Evolutionary conservation across 1,139 yeast genomes (phyloP), one percentile per base, ranked within the genome.

Genomic region (Entelexis sorbosivorans): DNA sequence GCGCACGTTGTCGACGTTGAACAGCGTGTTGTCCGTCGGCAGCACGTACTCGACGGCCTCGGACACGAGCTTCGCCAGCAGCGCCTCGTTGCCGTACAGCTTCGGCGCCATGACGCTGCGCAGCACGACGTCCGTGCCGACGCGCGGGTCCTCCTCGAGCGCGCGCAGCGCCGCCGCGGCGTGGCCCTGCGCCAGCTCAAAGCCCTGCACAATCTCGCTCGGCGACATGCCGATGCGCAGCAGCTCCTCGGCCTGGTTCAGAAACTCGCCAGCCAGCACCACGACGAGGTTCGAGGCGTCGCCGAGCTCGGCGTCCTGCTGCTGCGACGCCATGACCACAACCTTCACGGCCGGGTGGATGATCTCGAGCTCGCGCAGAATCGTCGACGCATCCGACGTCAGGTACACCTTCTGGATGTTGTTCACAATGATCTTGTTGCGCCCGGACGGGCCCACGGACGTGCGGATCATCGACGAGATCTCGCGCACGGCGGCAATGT

Each of bases 271-370:
- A 20, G 97, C 96, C 59, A 91, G 69, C 44, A 82, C 76, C 60
- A 82, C 69, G 38, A 82, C 89, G 51, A 81, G 69, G 64, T 81
- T 82, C 6, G 88, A 79, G 55, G 82, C 81, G 64, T 82, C 91
- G 51, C 89, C 91, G 48, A 56, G 50, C 61, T 91, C 98, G 60
- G 81, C 77, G 66, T 91, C 96, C 70, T 91, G 98, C 71, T 91
- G 98, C 65, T 89, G 87, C 20, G 95, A 81, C 24, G 97, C 96
- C 96, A 88, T 87, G 54, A 91, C 94, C 58, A 91, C 77, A 46
- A 91, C 79, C 69, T 91, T 91, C 20, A 93, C 98, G 1, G 96
- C 97, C 8, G 98, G 98, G 66, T 91, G 98, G 45, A 91, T 91
- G 58, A 93, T 86, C 60, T 91, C 97, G 53, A 91, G 73, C 67